These are phyloP conservation scores for Hibiscus syriacus DNA, from an alignment of 345 rosid genomes.

Conservation along the genomic window DNA sequence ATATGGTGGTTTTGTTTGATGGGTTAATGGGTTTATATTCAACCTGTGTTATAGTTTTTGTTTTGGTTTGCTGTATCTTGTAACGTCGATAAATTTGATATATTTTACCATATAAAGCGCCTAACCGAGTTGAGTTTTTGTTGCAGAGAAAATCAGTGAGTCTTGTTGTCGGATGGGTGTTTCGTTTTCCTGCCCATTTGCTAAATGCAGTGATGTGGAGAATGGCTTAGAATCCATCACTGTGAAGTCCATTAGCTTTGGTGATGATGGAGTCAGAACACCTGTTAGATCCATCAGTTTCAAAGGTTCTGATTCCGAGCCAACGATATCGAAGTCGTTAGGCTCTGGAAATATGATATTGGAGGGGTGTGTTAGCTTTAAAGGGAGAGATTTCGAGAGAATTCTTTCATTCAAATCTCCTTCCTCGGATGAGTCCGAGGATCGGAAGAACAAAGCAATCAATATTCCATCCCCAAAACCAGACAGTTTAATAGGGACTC, in stretches of 20 bases:
- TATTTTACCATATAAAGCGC: neutral
- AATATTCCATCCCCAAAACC: slow-evolving; percentile 13
- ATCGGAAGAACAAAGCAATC: slow-evolving; percentile 2
- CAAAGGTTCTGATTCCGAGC: slow-evolving; percentile 42
- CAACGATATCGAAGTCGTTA: slow-evolving; percentile 47
- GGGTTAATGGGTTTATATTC: too few species aligned
- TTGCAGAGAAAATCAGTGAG: slow-evolving; percentile 21
- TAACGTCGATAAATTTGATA: neutral
- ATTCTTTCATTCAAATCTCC: slow-evolving; percentile 35
- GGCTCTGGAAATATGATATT: slow-evolving; percentile 65
- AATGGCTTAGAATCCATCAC: slow-evolving; percentile 55
- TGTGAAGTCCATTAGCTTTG: slow-evolving; percentile 75
- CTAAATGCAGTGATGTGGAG: slow-evolving; percentile 51
- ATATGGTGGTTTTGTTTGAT: too few species aligned
- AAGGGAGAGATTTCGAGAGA: slow-evolving; percentile 47
- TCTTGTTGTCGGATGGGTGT: slow-evolving; percentile 51
- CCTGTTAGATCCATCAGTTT: slow-evolving; percentile 65
- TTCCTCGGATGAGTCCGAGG: slow-evolving; percentile 2
- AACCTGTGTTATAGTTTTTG: too few species aligned
- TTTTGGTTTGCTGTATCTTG: neutral
- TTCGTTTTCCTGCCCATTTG: slow-evolving; percentile 49
- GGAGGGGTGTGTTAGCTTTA: slow-evolving; percentile 78
- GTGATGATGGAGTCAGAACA: slow-evolving; percentile 53
- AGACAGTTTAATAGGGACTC: neutral
- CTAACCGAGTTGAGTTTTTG: neutral